These are phyloP conservation scores for Leccinum angustisporum DNA, from an alignment of 1,284 basidiomycete genomes.

Conservation along the genomic window DNA sequence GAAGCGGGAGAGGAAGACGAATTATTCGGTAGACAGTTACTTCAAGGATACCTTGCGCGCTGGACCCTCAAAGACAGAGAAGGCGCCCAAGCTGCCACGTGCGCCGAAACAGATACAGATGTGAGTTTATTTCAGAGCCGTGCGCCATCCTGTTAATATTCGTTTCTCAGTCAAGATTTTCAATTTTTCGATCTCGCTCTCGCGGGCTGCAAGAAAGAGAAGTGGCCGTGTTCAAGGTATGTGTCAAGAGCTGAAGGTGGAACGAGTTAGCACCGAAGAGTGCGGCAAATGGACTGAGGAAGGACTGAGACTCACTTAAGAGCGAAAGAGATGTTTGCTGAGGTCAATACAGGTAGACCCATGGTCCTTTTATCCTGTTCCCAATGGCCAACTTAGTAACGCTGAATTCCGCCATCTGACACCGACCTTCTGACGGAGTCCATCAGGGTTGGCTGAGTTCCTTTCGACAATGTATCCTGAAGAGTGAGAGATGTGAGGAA, in stretches of 20 bases:
- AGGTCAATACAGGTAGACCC: no score
- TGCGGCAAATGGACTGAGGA: no score
- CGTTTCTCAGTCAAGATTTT: conserved; percentile 79
- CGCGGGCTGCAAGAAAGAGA: conserved; percentile 73
- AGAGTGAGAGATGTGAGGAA: no score
- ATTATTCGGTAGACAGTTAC: conserved; percentile 93
- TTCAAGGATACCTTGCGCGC: conserved; percentile 92
- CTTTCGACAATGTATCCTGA: no score
- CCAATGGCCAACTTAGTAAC: no score
- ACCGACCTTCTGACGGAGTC: no score
- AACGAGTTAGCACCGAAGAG: no score
- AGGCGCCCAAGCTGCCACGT: conserved; percentile 84
- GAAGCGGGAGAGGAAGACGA: conserved; percentile 94
- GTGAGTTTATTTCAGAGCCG: conserved; percentile 43
- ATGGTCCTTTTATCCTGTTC: no score
- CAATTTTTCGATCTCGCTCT: conserved; percentile 92
- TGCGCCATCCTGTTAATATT: neutral
- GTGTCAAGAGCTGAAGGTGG: neutral
- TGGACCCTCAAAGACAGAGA: conserved; percentile 77
- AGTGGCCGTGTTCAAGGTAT: conserved; percentile 76
- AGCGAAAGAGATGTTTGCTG: no score
- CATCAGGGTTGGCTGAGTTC: no score
- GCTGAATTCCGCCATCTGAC: no score
- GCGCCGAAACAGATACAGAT: conserved; percentile 89
- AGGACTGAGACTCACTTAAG: no score